phyloP scores from a whole-genome alignment of 2,329 filamentous ascomycete genomes.

The Beauveria brongniartii region DNA sequence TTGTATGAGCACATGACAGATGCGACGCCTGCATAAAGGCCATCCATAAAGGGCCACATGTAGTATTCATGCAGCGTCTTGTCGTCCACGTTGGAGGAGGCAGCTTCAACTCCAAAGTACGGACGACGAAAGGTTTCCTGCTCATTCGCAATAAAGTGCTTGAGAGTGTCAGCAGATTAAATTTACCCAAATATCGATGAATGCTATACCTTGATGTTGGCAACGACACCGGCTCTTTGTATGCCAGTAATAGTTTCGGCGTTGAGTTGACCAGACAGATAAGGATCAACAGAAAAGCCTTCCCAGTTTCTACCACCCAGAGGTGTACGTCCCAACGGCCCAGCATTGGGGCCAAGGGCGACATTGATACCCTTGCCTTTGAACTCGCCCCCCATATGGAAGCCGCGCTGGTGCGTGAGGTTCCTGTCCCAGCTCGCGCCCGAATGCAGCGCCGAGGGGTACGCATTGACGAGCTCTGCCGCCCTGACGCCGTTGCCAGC shows the following conservation, averaged over 20 bases:
- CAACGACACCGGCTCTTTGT: conserved; percentile 71
- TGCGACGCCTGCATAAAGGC: conserved; percentile 46
- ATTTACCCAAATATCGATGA: accelerated
- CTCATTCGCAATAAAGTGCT: conserved; percentile 54
- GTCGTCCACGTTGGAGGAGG: conserved; percentile 57
- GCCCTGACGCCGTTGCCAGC: conserved; percentile 41
- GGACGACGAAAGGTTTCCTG: conserved; percentile 44
- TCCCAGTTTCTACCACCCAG: conserved; percentile 70
- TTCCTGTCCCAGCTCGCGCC: conserved; percentile 47
- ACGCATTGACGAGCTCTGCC: conserved; percentile 40
- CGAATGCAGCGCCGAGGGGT: conserved; percentile 38
- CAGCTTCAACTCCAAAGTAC: conserved; percentile 38
- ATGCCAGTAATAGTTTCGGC: conserved; percentile 67
- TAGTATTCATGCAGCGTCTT: conserved; percentile 58
- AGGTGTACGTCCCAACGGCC: conserved; percentile 62
- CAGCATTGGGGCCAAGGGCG: conserved; percentile 62
- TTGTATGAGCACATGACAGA: conserved; percentile 64
- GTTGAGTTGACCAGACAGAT: conserved; percentile 61
- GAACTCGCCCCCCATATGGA: conserved; percentile 50
- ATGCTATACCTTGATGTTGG: conserved; percentile 53
- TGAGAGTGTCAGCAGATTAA: background rate
- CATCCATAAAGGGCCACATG: conserved; percentile 58
- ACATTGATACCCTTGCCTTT: conserved; percentile 56
- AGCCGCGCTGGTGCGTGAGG: conserved; percentile 41
- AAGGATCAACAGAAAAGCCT: conserved; percentile 63